Conservation (phyloP, 305 asterid genomes). For the Withania somnifera region DNA sequence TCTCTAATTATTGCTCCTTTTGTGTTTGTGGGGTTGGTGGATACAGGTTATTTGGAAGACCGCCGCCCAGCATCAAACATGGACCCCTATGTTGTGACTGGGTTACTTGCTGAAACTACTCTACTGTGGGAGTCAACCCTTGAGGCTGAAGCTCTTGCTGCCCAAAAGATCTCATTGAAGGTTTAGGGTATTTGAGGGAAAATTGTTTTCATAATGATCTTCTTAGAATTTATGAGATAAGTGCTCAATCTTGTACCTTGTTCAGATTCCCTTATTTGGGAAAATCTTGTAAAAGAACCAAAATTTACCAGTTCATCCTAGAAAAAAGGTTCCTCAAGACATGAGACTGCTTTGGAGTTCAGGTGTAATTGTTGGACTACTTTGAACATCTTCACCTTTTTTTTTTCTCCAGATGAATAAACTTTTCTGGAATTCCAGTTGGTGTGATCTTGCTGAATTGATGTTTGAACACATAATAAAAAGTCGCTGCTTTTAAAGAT, state of each 20-base stretch:
- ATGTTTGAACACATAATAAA: background rate
- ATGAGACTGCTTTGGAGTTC: background rate
- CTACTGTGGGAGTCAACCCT: slow-evolving; percentile 89
- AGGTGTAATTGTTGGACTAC: slow-evolving; percentile 4
- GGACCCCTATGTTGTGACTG: slow-evolving; percentile 92
- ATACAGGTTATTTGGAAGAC: slow-evolving; percentile 86
- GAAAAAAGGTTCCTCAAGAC: background rate
- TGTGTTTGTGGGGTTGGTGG: background rate
- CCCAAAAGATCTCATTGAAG: slow-evolving; percentile 63
- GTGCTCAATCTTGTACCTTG: background rate
- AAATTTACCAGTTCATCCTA: background rate
- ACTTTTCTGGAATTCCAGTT: background rate
- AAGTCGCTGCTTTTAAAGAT: no score
- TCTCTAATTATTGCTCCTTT: background rate
- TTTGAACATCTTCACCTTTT: background rate
- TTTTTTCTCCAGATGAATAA: background rate
- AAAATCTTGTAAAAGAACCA: slow-evolving; percentile 5
- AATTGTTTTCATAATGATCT: background rate
- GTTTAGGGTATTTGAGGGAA: slow-evolving; percentile 24
- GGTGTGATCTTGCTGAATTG: background rate
- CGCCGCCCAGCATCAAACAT: slow-evolving; percentile 99
- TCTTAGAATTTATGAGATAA: slow-evolving; percentile 1
- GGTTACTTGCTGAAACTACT: slow-evolving; percentile 81
- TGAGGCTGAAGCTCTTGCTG: slow-evolving; percentile 82
- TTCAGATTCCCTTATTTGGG: background rate